These are phyloP conservation scores for Rauvolfia tetraphylla DNA, from an alignment of 257 asterid genomes.

Conservation along the genomic window DNA sequence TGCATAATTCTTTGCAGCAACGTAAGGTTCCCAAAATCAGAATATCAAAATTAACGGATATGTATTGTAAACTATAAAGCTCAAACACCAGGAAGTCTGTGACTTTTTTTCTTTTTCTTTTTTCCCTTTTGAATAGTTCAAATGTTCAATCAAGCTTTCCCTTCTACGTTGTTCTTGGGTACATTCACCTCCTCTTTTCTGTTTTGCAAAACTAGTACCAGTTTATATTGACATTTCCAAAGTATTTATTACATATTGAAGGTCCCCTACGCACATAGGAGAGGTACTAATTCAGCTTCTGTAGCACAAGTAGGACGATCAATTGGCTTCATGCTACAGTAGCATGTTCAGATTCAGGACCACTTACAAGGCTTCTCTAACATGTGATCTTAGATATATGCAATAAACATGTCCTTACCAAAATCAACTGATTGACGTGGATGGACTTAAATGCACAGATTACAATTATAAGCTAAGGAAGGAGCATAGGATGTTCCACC, in stretches of 20 bases:
- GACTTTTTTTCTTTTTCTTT: neutral
- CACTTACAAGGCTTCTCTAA: neutral
- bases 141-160: neutral
- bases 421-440: neutral
- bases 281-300: neutral
- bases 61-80: neutral
- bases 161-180: neutral
- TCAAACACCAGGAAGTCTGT: neutral
- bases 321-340: neutral
- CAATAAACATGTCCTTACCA: neutral
- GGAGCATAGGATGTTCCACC: slow-evolving; percentile 11
- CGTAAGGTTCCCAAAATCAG: neutral
- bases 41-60: neutral
- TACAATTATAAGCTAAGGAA: slow-evolving; percentile 3
- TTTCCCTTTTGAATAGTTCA: too few relatives aligned
- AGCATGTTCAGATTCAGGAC: neutral
- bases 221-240: neutral
- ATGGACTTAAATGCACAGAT: neutral
- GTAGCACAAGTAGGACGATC: neutral
- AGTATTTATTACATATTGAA: neutral
- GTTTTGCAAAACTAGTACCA: neutral
- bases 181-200: neutral
- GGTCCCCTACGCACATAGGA: neutral
- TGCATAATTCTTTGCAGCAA: too few relatives aligned
- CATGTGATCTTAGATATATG: neutral